Conservation (phyloP, 352 stramenopile species). For the Globisporangium alternatum region DNA sequence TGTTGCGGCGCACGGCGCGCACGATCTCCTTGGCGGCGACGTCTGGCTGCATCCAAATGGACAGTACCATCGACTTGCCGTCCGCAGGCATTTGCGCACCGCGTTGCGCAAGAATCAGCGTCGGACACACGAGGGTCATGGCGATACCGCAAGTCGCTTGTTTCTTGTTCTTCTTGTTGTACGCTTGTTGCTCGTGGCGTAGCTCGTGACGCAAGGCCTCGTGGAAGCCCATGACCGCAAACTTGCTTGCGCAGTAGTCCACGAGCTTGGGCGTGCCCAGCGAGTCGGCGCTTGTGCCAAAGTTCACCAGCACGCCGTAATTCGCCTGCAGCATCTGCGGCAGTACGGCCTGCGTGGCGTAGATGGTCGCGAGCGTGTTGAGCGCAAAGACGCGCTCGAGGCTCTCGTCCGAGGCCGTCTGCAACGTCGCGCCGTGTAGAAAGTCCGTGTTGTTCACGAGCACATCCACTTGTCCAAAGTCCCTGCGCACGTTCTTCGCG, state of each 20-base stretch:
- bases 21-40: constrained; percentile 17
- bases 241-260: constrained; percentile 51
- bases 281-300: constrained; percentile 30
- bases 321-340: constrained; percentile 37
- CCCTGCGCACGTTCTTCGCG: constrained; percentile 10
- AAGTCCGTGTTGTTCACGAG: constrained; percentile 55
- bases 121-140: constrained; percentile 20
- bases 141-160: constrained; percentile 4
- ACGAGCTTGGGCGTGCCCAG: constrained; percentile 33
- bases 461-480: constrained; percentile 28
- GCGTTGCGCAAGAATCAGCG: constrained; percentile 5
- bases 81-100: background rate
- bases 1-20: constrained; percentile 11
- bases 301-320: constrained; percentile 29
- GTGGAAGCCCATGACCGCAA: constrained; percentile 41
- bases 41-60: constrained; percentile 19
- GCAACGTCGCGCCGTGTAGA: constrained; percentile 31
- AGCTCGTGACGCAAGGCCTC: constrained; percentile 41
- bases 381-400: constrained; percentile 35
- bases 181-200: constrained; percentile 5
- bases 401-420: constrained; percentile 23
- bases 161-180: constrained; percentile 11
- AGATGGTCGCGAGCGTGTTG: constrained; percentile 37
- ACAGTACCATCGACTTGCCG: background rate
- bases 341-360: constrained; percentile 39